phyloP scores from a whole-genome alignment of 164 flowering plant species.

The Tetrastigma voinierianum region DNA sequence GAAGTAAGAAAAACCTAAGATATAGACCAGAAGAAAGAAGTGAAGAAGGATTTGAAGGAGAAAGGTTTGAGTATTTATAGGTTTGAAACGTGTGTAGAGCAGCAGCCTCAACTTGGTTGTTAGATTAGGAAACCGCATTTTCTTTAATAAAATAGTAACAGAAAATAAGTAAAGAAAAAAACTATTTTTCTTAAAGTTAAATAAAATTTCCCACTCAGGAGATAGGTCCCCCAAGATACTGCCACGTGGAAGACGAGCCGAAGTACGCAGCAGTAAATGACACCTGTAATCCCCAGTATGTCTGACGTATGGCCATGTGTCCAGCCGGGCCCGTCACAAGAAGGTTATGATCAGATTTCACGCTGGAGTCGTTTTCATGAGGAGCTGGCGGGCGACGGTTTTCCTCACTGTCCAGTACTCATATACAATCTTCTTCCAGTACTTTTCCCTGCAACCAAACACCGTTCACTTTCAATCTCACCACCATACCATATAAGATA shows the following conservation, averaged over 20 bases:
- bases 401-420: too few species aligned
- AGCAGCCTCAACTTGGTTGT: constrained; percentile 7
- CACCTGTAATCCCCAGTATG: constrained; percentile 8
- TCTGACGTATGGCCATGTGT: constrained; percentile 22
- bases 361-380: constrained; percentile 7
- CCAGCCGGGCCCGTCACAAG: background rate
- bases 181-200: too few species aligned
- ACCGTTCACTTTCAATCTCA: too few species aligned
- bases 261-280: background rate
- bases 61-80: background rate
- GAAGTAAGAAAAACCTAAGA: constrained; percentile 3
- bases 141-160: too few species aligned
- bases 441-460: background rate
- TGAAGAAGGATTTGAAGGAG: background rate
- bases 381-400: constrained; percentile 10
- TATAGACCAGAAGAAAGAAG: constrained; percentile 12
- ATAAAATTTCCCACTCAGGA: too few species aligned
- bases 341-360: background rate
- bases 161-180: too few species aligned
- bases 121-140: constrained; percentile 6
- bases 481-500: too few species aligned
- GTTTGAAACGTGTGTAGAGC: constrained; percentile 24
- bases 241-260: too few species aligned
- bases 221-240: too few species aligned
- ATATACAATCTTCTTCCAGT: background rate